Evolutionary conservation across 1,284 basidiomycete genomes (phyloP).

Genomic region (Ustilago trichophora): DNA sequence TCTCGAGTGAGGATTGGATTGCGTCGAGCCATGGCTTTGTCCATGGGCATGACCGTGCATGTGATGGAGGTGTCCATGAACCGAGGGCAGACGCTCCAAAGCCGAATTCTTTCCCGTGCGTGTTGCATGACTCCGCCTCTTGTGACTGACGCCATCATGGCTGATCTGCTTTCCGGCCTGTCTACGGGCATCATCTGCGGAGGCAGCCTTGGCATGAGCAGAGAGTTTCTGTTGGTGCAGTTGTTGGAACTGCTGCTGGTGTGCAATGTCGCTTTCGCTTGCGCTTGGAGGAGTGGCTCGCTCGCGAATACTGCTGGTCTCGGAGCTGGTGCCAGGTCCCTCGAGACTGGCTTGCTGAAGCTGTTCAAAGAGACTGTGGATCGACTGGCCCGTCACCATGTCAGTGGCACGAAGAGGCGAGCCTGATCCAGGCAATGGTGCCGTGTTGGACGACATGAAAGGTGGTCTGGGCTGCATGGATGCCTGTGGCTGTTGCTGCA

Average conservation of each 20-base stretch:
- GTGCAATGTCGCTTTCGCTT: slow-evolving; percentile 32
- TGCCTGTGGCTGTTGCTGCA: slow-evolving; percentile 31
- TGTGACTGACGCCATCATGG: slow-evolving; percentile 33
- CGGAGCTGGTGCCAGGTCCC: slow-evolving; percentile 23
- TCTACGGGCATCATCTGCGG: slow-evolving; percentile 49
- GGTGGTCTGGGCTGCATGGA: slow-evolving; percentile 21
- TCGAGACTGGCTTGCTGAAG: slow-evolving; percentile 38
- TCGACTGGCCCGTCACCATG: slow-evolving; percentile 45
- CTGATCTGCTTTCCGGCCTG: slow-evolving; percentile 37
- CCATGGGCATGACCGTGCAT: slow-evolving; percentile 28
- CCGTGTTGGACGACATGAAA: slow-evolving; percentile 36
- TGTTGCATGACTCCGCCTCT: slow-evolving; percentile 44
- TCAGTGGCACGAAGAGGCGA: slow-evolving; percentile 23
- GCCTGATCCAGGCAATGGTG: slow-evolving; percentile 29
- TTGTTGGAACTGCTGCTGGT: slow-evolving; percentile 22
- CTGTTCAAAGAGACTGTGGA: slow-evolving; percentile 45
- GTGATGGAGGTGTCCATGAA: slow-evolving; percentile 44
- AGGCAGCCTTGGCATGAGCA: slow-evolving; percentile 28
- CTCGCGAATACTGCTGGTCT: slow-evolving; percentile 30
- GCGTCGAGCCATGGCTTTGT: slow-evolving; percentile 9
- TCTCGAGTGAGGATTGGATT: slow-evolving; percentile 19
- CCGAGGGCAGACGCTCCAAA: slow-evolving; percentile 38
- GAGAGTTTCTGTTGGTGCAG: slow-evolving; percentile 12
- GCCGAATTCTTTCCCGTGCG: slow-evolving; percentile 45
- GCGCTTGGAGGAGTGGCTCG: slow-evolving; percentile 41